Evolutionary conservation across 2,329 filamentous ascomycete species (phyloP).

Genomic region (Colletotrichum neosansevieriae): DNA sequence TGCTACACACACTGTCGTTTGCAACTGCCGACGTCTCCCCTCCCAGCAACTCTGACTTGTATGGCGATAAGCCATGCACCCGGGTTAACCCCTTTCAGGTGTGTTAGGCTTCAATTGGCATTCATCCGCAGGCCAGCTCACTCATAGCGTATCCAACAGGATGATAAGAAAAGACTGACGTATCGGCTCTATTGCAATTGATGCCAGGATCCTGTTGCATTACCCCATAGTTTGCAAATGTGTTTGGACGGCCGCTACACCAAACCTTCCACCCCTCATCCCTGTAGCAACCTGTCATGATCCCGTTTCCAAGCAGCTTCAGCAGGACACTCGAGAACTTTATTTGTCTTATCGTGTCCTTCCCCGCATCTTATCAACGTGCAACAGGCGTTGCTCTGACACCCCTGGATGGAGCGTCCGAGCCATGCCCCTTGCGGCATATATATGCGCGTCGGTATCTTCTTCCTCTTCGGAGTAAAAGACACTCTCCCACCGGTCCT

Average conservation of each 20-base stretch:
- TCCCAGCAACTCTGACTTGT: not conserved
- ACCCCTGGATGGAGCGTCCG: not conserved
- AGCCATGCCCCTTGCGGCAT: conserved; percentile 32
- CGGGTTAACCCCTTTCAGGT: not conserved
- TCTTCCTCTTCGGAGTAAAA: conserved; percentile 15
- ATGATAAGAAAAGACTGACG: not conserved
- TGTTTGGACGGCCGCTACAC: conserved; percentile 1
- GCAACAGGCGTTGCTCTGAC: not conserved
- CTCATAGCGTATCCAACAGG: not conserved
- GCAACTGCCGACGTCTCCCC: not conserved
- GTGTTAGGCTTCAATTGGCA: not conserved
- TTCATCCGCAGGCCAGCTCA: conserved; percentile 6
- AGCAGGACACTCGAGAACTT: conserved; percentile 10
- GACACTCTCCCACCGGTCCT: not conserved
- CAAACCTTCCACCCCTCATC: not conserved
- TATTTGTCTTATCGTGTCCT: not conserved
- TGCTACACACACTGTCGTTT: not conserved
- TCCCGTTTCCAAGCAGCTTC: conserved; percentile 20
- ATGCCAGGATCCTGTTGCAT: not conserved
- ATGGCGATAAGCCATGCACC: conserved; percentile 9
- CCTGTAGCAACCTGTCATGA: conserved; percentile 6
- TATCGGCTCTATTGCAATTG: not conserved
- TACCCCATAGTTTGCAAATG: not conserved
- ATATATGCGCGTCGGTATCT: conserved; percentile 32
- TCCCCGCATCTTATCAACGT: conserved; percentile 20